Base-by-base conservation (phyloP, 495 filamentous ascomycete genomes). In the Hapsidospora chrysogenum region DNA sequence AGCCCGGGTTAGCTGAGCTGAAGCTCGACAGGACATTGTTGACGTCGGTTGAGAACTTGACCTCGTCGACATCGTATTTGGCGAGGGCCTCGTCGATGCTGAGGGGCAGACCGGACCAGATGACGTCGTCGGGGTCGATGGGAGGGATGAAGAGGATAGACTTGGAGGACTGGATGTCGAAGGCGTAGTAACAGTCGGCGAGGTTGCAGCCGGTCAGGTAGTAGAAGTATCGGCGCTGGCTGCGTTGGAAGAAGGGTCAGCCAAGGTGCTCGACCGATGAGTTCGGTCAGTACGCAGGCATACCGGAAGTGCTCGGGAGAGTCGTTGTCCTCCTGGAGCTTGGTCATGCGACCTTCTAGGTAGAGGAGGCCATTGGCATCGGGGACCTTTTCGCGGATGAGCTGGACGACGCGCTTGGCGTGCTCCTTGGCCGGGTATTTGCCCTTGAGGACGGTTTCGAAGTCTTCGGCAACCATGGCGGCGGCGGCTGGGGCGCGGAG, bases 351-450 rank as follows among this genome's bases (percentile, higher is more conserved):
- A 28, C 76, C 80, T 63, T 96, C 85, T 33, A 97, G 70, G 53
- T 94, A 97, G 29, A 97, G 67, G 3, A 78, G 59, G 13, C 78
- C 78, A 13, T 57, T 69, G 22, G 62, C 63, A 43, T 67, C 58
- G 31, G 73, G 69, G 16, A 69, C 53, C 45, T 71, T 70, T 31
- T 60, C 52, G 38, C 58, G 63, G 39, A 96, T 78, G 46, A 74
- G 75, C 36, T 82, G 72, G 11, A 71, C 78, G n/a, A 95, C 85
- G 44, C 74, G 74, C 43, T 72, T 67, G 27, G 80, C 81, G 56
- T 97, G 89, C 16, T 68, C 67, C 57, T 95, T 96, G 28, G 84
- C 92, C n/a, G 89, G 92, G 53, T 97, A 97, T 56, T 94, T 93
- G 31, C 74, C 77, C 41, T 62, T 44, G 17, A 66, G 47, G 29